Base-by-base conservation (phyloP, 2,329 filamentous ascomycete genomes). In the Penicillium sp. region DNA sequence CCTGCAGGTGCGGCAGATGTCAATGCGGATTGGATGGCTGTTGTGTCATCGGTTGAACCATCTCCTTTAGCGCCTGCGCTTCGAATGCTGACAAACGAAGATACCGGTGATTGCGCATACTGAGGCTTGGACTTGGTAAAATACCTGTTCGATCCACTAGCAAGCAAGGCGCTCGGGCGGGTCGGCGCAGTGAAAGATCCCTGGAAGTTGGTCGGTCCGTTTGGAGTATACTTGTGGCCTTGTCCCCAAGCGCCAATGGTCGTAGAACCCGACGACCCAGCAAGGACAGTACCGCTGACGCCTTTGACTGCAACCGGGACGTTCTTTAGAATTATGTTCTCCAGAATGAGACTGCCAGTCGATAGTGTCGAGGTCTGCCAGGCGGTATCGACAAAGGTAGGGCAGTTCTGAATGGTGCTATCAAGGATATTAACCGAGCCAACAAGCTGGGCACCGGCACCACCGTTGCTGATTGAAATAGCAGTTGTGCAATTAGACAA, bases 341-440 rank as follows among this genome's bases (percentile, higher is more conserved):
- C 84, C 37, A 86, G 58, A 15, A 85, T 80, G 33, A 86, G 54
- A 53, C 76, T 79, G n/a, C 80, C 81, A 40, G 75, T 80, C 29
- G 75, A 75, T 6, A 72, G 71, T 6, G 78, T 78, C 31, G 78
- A 72, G 27, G 69, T 72, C 10, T 72, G 63, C 62, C 78, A 78
- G 0, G 77, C 75, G 2, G 82, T 84, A 2, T 75, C 58, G 33
- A 87, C 77, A 29, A 78, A 84, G n/a, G 81, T 74, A 0, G 70
- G 64, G 0, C 79, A 82, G 60, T 83, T 78, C 33, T 65, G 75
- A 61, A 87, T 80, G 15, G 72, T 75, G 56, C 78, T 82, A 67
- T 88, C 86, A n/a, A 87, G 70, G 15, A 87, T 66, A 3, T 80
- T 82, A 5, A 86, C 75, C 0, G 82, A 85, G 17, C 83, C 85